phyloP scores from a whole-genome alignment of 495 filamentous ascomycete species.

The Darksidea phi region DNA sequence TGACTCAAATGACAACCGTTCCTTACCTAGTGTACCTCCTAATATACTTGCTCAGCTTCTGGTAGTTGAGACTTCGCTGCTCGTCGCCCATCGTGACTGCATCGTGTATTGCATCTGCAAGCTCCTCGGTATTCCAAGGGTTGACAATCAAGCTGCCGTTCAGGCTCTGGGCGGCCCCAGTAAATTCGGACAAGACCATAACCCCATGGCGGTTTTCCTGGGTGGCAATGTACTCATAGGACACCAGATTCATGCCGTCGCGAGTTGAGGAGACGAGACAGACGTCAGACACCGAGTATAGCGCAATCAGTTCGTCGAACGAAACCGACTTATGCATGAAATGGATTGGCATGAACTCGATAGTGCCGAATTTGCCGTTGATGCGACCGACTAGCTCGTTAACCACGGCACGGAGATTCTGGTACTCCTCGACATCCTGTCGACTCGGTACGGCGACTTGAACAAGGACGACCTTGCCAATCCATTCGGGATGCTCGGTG shows the following conservation, averaged over 20 bases:
- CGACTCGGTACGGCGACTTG: constrained; percentile 91
- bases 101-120: constrained; percentile 79
- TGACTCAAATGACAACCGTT: not conserved
- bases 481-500: constrained; percentile 86
- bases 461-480: constrained; percentile 86
- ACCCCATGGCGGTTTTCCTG: constrained; percentile 81
- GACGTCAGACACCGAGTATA: constrained; percentile 86
- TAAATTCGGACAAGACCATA: constrained; percentile 90
- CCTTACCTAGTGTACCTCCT: constrained; percentile 78
- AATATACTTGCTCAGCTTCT: constrained; percentile 78
- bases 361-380: constrained; percentile 87
- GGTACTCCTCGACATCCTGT: constrained; percentile 93
- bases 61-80: constrained; percentile 75
- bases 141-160: constrained; percentile 86
- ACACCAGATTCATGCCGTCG: constrained; percentile 98
- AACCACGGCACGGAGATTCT: constrained; percentile 85
- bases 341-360: constrained; percentile 91
- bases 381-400: constrained; percentile 89
- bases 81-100: constrained; percentile 83
- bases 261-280: constrained; percentile 87
- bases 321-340: constrained; percentile 89
- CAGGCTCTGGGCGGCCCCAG: constrained; percentile 82
- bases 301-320: constrained; percentile 86
- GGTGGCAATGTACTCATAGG: constrained; percentile 92
- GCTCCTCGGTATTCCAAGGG: constrained; percentile 85